Evolutionary conservation across 352 stramenopile species (phyloP), one percentile per base, ranked within the genome.

Genomic region (Pythium chondricola): DNA sequence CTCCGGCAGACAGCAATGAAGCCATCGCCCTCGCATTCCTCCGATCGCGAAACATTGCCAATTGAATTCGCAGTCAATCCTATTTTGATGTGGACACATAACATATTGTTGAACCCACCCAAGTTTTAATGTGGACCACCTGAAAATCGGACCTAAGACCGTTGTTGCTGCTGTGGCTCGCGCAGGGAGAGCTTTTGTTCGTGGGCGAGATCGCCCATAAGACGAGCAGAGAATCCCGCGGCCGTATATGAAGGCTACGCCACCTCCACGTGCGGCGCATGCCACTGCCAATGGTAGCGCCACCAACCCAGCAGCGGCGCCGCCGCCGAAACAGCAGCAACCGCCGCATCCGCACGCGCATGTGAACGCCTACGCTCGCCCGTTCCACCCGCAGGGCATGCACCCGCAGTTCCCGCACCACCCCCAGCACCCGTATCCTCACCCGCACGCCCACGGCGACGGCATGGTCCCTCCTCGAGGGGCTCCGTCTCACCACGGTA

Each of bases 321-420:
- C 42, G 13, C 35, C 30, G 27, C 36, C 36, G 37, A 25, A 26
- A 18, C 45, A 49, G 36, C 51, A 47, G 40, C 48, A 26, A 24
- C 17, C 39, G 31, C n/a, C 39, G 39, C 39, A 35, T 35, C n/a
- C 39, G 30, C 39, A 35, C 43, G 43, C 47, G n/a, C 46, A 61
- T 38, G 49, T 57, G 11, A 57, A 49, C 33, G 52, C 52, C 14
- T 44, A 61, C 40, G 52, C 52, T 32, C 52, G 44, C 37, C 52
- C 52, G 13, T 61, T 50, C 45, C 52, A 54, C 26, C 52, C 49
- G 26, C 49, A 54, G 11, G 29, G 29, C 29, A 27, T 37, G 37
- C 43, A 50, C 21, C 29, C 29, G 13, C 30, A 42, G 25, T 24
- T 25, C 43, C 31, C 24, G 30, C 48, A 47, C 11, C 36, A 56